Evolutionary conservation across 192 early-diverging fungal genomes (phyloP), one percentile per base, ranked within the genome.

Genomic region (Coemansia sp.): DNA sequence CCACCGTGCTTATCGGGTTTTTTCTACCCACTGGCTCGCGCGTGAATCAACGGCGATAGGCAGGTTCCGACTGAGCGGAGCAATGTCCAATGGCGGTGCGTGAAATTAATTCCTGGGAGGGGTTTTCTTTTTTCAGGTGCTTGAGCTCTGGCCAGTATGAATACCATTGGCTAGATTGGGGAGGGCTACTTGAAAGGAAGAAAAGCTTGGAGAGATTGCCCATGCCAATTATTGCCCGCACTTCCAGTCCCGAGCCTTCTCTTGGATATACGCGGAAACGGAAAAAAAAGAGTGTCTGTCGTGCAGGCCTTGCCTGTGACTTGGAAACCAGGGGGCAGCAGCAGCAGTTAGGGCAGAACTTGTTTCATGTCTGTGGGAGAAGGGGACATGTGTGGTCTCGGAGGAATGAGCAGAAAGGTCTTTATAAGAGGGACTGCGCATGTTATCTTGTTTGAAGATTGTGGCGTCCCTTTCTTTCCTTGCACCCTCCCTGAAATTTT

Each of bases 51-150:
- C 38, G 14, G 14, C 38, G 38, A 44, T 16, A 44, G 38, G 38
- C 3, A 44, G 38, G 38, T 16, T 4, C n/a, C 14, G 38, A 44
- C 38, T 3, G 38, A 44, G 14, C 38, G 16, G 38, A 10, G 38
- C 38, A 14, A 44, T 44, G 14, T 44, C 38, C 38, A 44, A 44
- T 44, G 38, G 38, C 38, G 38, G 38, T 16, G 38, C 2, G 38
- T 34, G 30, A 56, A 38, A 56, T 56, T 22, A 34, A 56, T 56
- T 34, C 28, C 30, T 19, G 19, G 16, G 38, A 44, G 38, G 38
- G 38, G 32, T 34, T 44, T 38, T 44, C 16, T 14, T 44, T 44
- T 44, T 44, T 44, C 38, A 44, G 38, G 38, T 44, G 38, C 14
- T 16, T 9, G 14, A 44, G 14, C 38, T 16, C 14, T 44, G 38